Evolutionary conservation across 306 rosid species (phyloP).

Genomic region (Quercus ilex): DNA sequence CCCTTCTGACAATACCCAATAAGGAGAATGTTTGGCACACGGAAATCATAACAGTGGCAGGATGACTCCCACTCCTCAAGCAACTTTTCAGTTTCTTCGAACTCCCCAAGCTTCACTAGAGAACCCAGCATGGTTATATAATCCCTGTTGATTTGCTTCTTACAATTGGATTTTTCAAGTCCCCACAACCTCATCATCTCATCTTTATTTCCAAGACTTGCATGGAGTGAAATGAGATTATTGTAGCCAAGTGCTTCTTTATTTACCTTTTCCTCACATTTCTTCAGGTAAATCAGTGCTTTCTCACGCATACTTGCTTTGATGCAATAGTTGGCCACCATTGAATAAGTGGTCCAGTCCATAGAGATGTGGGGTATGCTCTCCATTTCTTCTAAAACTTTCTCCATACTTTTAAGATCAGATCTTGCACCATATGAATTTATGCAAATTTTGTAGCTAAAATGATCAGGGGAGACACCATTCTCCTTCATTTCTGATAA

Average conservation of each 20-base stretch:
- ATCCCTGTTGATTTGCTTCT: constrained; percentile 60
- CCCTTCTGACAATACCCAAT: constrained; percentile 44
- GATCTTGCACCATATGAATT: constrained; percentile 52
- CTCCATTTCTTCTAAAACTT: constrained; percentile 59
- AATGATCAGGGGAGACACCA: constrained; percentile 52
- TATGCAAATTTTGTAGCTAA: constrained; percentile 61
- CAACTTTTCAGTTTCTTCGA: constrained; percentile 47
- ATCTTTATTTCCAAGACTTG: constrained; percentile 41
- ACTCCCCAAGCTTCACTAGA: constrained; percentile 59
- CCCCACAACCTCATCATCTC: constrained; percentile 62
- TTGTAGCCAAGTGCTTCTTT: constrained; percentile 42
- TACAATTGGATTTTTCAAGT: constrained; percentile 46
- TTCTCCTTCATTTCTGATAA: constrained; percentile 49
- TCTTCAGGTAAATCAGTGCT: constrained; percentile 45
- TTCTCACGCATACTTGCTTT: constrained; percentile 50
- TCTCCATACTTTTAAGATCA: constrained; percentile 53
- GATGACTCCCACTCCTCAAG: constrained; percentile 65
- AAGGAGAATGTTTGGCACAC: constrained; percentile 55
- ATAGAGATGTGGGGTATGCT: constrained; percentile 25
- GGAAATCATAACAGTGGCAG: constrained; percentile 49
- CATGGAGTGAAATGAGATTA: constrained; percentile 54
- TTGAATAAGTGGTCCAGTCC: constrained; percentile 52
- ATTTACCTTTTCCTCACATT: constrained; percentile 54
- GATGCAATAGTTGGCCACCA: constrained; percentile 56
- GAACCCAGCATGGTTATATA: constrained; percentile 60